Conservation (phyloP, 225 moss, liverwort and hornwort genomes). For the Physcomitrium patens region DNA sequence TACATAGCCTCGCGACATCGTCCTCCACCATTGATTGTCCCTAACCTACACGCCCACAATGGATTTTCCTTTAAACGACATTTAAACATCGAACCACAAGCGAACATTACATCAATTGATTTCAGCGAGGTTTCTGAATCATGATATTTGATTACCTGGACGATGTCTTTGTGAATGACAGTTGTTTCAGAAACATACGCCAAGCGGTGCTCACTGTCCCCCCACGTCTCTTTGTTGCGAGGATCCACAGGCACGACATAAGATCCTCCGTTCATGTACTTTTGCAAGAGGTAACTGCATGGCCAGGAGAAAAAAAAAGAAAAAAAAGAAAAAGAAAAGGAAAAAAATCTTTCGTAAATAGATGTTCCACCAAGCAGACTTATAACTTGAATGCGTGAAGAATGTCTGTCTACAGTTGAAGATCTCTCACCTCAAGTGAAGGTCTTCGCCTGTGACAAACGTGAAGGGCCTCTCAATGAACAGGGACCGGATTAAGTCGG, state of each 20-base stretch:
- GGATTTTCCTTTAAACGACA: neutral
- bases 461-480: conserved; percentile 97
- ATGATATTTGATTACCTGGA: conserved; percentile 48
- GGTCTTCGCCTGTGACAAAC: conserved; percentile 93
- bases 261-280: conserved; percentile 77
- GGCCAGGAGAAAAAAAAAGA: neutral
- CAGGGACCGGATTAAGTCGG: conserved; percentile 73
- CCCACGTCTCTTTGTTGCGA: conserved; percentile 90
- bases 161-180: conserved; percentile 84
- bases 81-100: neutral
- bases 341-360: neutral
- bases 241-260: conserved; percentile 85
- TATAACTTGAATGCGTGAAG: neutral
- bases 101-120: no score
- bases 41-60: conserved; percentile 40
- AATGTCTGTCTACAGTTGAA: neutral
- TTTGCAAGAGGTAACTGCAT: conserved; percentile 88
- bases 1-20: conserved; percentile 81
- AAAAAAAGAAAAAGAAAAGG: neutral
- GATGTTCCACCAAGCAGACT: no score
- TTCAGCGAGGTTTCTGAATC: no score
- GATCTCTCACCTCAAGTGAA: conserved; percentile 78
- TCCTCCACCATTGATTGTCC: conserved; percentile 95
- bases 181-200: conserved; percentile 93
- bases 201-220: conserved; percentile 95